These are phyloP conservation scores for Flaveria bidentis DNA, from an alignment of 129 eudicot genomes.

Conservation along the genomic window DNA sequence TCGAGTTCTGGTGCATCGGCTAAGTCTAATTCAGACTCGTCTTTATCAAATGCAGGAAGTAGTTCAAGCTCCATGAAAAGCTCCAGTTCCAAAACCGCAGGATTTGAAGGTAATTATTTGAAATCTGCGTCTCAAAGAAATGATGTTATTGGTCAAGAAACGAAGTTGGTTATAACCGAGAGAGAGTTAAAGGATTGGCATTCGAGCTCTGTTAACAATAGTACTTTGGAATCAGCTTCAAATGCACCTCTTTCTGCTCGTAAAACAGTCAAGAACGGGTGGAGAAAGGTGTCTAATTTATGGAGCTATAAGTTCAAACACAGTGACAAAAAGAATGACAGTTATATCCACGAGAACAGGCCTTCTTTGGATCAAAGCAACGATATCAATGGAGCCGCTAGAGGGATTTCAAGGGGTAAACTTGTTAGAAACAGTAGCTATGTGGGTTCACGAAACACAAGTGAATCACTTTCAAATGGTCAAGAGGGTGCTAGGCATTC, in stretches of 20 bases:
- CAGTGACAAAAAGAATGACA: constrained; percentile 38
- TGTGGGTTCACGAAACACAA: constrained; percentile 48
- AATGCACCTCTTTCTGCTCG: constrained; percentile 27
- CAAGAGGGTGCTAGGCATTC: constrained; percentile 43
- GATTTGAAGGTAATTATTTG: constrained; percentile 41
- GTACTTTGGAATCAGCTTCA: constrained; percentile 31
- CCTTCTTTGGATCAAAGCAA: constrained; percentile 34
- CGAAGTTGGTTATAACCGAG: constrained; percentile 76
- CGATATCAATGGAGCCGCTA: constrained; percentile 31
- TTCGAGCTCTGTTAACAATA: constrained; percentile 48
- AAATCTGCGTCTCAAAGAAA: constrained; percentile 41
- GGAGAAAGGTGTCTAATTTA: constrained; percentile 62
- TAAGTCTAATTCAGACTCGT: constrained; percentile 60
- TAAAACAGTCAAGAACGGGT: constrained; percentile 37
- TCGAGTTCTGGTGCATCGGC: constrained; percentile 62
- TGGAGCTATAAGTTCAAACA: constrained; percentile 50
- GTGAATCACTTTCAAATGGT: constrained; percentile 28
- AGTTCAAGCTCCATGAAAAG: constrained; percentile 75
- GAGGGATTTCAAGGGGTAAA: constrained; percentile 29
- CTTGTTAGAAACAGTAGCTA: constrained; percentile 58
- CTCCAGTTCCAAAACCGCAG: constrained; percentile 39
- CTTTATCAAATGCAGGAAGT: constrained; percentile 53
- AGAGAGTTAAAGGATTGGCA: constrained; percentile 84
- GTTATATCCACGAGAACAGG: constrained; percentile 19
- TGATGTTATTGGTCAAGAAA: constrained; percentile 38